Evolutionary conservation across 164 flowering plant species (phyloP).

Genomic region (Euptelea pleiosperma): DNA sequence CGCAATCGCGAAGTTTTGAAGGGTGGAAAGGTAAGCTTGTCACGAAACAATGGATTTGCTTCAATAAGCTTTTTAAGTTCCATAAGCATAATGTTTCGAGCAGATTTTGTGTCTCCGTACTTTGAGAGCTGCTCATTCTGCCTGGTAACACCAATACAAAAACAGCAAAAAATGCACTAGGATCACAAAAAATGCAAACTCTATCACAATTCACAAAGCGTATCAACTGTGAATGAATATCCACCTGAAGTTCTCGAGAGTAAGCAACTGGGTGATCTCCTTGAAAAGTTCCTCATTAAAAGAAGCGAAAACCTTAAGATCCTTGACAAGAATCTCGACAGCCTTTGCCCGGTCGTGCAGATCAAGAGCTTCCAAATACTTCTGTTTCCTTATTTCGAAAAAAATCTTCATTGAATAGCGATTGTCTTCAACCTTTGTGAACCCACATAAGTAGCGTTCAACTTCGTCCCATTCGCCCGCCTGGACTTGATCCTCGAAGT

Average conservation of each 20-base stretch:
- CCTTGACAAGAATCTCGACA: slow-evolving; percentile 65
- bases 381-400: slow-evolving; percentile 65
- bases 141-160: slow-evolving; percentile 26
- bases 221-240: not conserved
- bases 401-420: slow-evolving; percentile 63
- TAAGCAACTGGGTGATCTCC: slow-evolving; percentile 60
- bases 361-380: slow-evolving; percentile 70
- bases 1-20: slow-evolving; percentile 53
- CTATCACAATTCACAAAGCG: not conserved
- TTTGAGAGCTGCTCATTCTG: slow-evolving; percentile 73
- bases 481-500: slow-evolving; percentile 63
- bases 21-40: slow-evolving; percentile 53
- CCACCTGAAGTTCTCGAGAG: slow-evolving; percentile 66
- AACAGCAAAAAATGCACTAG: not conserved
- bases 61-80: slow-evolving; percentile 73
- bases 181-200: not conserved
- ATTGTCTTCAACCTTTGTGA: slow-evolving; percentile 64
- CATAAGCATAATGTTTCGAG: slow-evolving; percentile 56
- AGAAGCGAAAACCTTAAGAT: slow-evolving; percentile 61
- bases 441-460: slow-evolving; percentile 57
- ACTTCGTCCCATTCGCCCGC: slow-evolving; percentile 78
- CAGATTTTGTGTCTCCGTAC: slow-evolving; percentile 74
- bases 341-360: slow-evolving; percentile 62
- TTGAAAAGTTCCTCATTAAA: slow-evolving; percentile 74
- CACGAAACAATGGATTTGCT: slow-evolving; percentile 70